These are phyloP conservation scores for Alternaria atra DNA, from an alignment of 2,329 filamentous ascomycete species.

Conservation along the genomic window DNA sequence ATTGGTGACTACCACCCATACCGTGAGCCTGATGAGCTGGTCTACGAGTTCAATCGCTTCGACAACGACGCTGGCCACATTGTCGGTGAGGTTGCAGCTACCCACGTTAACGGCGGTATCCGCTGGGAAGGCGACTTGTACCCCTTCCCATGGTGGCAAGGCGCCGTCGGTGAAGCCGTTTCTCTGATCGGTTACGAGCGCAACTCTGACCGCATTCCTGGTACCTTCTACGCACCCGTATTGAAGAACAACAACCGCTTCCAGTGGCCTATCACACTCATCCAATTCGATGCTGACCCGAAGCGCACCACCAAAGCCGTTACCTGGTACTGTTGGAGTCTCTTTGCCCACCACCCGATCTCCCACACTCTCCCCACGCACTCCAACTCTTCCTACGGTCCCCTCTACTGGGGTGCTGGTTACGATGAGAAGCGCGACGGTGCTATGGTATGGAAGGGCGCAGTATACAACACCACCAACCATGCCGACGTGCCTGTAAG, in stretches of 20 bases:
- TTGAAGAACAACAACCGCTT: slow-evolving; percentile 48
- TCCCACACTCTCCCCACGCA: slow-evolving; percentile 55
- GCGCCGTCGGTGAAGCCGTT: slow-evolving; percentile 70
- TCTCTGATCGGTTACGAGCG: slow-evolving; percentile 71
- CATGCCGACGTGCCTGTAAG: slow-evolving; percentile 29
- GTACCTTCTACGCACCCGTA: slow-evolving; percentile 52
- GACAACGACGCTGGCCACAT: slow-evolving; percentile 51
- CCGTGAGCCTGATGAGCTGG: slow-evolving; percentile 54
- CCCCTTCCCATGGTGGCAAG: slow-evolving; percentile 57
- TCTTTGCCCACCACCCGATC: slow-evolving; percentile 55
- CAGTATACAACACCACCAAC: slow-evolving; percentile 60
- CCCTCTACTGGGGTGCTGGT: slow-evolving; percentile 59
- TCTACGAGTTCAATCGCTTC: slow-evolving; percentile 54
- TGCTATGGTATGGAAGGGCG: slow-evolving; percentile 56
- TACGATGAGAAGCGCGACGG: slow-evolving; percentile 38
- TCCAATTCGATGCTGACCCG: slow-evolving; percentile 54
- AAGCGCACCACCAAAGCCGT: slow-evolving; percentile 40
- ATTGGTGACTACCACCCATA: slow-evolving; percentile 56
- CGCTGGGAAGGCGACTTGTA: slow-evolving; percentile 39
- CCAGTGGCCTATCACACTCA: slow-evolving; percentile 51
- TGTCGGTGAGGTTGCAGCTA: slow-evolving; percentile 49
- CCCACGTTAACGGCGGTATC: slow-evolving; percentile 41
- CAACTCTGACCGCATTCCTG: slow-evolving; percentile 67
- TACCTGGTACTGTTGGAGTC: slow-evolving; percentile 49
- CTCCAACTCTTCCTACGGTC: slow-evolving; percentile 51